These are phyloP conservation scores for Schizochytrium sp. DNA, from an alignment of 108 stramenopile genomes.

Conservation along the genomic window DNA sequence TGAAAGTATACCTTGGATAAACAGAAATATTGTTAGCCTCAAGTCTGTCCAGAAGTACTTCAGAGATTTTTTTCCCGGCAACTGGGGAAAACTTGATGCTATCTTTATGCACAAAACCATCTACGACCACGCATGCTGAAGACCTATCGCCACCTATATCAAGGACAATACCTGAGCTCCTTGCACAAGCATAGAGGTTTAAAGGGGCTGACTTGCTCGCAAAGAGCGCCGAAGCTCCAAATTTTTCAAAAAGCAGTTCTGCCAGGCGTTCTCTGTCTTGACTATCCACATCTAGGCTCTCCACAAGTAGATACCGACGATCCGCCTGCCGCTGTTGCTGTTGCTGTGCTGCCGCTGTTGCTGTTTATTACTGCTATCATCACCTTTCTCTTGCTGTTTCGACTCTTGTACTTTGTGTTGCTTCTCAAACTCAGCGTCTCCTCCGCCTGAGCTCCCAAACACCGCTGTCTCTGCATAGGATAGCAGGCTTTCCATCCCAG, in stretches of 20 bases:
- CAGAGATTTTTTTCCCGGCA: neutral
- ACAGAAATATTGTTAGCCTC: neutral
- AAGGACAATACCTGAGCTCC: constrained; percentile 40
- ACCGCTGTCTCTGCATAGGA: neutral
- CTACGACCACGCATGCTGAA: constrained; percentile 13
- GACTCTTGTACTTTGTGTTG: too few species aligned
- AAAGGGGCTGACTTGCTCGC: constrained; percentile 24
- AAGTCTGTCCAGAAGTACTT: constrained; percentile 18
- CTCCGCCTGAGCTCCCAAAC: neutral
- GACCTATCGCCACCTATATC: constrained; percentile 38
- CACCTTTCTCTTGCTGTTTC: too few species aligned
- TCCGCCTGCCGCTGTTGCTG: neutral
- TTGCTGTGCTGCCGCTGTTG: too few species aligned
- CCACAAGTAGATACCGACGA: constrained; percentile 7
- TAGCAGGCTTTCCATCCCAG: neutral
- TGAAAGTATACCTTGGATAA: neutral
- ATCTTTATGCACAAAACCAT: constrained; percentile 43
- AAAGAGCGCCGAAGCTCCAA: constrained; percentile 5
- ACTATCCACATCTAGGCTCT: constrained; percentile 16
- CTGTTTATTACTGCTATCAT: too few species aligned
- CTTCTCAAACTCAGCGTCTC: too few species aligned
- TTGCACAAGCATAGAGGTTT: constrained; percentile 41
- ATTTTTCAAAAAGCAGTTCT: neutral
- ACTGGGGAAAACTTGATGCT: constrained; percentile 9
- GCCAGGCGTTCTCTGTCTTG: constrained; percentile 51